phyloP scores from a whole-genome alignment of 805 yeast genomes.

The Cyberlindnera japonica region DNA sequence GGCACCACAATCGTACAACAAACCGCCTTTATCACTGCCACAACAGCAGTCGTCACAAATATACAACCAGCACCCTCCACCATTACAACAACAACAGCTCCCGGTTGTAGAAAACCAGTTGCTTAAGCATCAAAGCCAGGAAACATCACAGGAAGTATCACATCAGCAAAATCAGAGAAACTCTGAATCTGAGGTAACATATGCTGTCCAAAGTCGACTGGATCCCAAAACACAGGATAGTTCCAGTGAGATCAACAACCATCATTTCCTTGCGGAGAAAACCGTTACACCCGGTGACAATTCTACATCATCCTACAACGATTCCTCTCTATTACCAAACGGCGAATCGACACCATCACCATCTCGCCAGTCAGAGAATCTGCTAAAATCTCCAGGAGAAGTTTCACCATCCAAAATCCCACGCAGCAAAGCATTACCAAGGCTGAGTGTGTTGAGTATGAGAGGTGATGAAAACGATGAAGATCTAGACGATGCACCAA shows the following conservation, averaged over 20 bases:
- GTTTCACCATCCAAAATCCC: conserved; percentile 25
- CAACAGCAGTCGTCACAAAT: background rate
- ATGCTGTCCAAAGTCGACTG: background rate
- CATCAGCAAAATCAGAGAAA: background rate
- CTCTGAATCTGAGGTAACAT: background rate
- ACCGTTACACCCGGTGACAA: conserved; percentile 12
- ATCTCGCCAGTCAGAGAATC: background rate
- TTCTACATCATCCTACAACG: conserved; percentile 8
- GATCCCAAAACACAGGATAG: background rate
- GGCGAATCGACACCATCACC: conserved; percentile 27
- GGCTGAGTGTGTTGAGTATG: conserved; percentile 23
- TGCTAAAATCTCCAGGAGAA: background rate
- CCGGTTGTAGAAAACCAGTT: conserved; percentile 4
- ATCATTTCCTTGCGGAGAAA: conserved; percentile 27
- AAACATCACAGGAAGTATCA: background rate
- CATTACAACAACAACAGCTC: conserved; percentile 7
- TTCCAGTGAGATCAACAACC: conserved; percentile 6
- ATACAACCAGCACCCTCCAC: background rate
- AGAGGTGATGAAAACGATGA: conserved; percentile 23
- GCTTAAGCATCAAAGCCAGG: background rate
- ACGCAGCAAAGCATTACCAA: conserved; percentile 26
- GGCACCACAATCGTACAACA: background rate
- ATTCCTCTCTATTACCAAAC: conserved; percentile 16
- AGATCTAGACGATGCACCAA: conserved; percentile 10
- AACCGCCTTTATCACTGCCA: background rate